A percentile compares a stretch with the other conserved stretches of the same genome.
Evolutionary conservation across 441 rosid species (phyloP).

Genomic region (Omphalea diandra): DNA sequence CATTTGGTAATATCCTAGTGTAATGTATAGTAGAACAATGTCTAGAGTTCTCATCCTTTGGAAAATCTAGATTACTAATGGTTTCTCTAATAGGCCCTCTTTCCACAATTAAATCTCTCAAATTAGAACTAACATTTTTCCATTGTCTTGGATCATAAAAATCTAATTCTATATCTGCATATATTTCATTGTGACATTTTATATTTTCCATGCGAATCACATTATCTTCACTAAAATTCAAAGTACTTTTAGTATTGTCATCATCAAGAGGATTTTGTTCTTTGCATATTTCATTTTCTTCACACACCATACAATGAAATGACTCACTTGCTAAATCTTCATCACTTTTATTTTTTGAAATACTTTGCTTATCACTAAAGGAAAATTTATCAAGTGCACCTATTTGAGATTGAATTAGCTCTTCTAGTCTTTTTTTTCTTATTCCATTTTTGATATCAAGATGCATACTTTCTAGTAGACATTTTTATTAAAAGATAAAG

Average conservation of each 20-base stretch:
- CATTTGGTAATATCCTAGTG: no score
- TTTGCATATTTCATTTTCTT: neutral
- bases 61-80: neutral
- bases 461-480: neutral
- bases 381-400: neutral
- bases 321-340: neutral
- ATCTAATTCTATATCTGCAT: neutral
- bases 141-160: neutral
- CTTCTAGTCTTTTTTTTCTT: neutral
- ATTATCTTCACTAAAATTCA: neutral
- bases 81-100: neutral
- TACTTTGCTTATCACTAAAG: neutral
- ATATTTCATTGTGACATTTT: no score
- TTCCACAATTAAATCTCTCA: conserved; percentile 5
- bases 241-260: neutral
- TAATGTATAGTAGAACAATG: neutral
- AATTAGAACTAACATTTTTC: neutral
- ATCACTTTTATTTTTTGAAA: neutral
- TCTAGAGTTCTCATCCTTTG: neutral
- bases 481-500: neutral
- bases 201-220: neutral
- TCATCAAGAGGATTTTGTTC: neutral
- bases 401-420: neutral
- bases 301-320: neutral
- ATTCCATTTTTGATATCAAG: neutral